Evolutionary conservation across 495 filamentous ascomycete species (phyloP), one percentile per base, ranked within the genome.

Genomic region (Astrothelium subdiscretum): DNA sequence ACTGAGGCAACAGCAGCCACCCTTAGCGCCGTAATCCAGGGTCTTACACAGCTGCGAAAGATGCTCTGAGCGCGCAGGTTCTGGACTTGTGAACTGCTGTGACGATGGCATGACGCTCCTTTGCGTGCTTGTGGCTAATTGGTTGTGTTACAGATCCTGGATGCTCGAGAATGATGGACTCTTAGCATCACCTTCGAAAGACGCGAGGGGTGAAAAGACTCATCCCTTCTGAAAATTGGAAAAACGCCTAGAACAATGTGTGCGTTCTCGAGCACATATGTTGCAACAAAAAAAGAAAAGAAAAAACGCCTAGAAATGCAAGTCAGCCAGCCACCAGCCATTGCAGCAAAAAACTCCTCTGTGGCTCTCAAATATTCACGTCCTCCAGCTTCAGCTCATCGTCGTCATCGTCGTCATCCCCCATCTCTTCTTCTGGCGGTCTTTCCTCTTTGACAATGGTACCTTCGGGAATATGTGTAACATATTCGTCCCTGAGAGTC

Each of bases 401-500:
- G 12, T 71, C 69, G 32, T 59, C 63, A 40, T 60, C 63, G 8
- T 38, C 29, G n/a, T 62, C 59, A 18, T 62, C 63, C 8, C 52
- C 65, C 24, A 35, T 42, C 31, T 32, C 59, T 20, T 27, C 42
- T 18, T 66, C 67, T 12, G 62, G 59, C 11, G 68, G 59, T 6
- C 24, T 32, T 10, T 57, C 61, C 32, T 52, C 42, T 12, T 48
- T 51, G 20, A 59, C 40, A n/a, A 13, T 54, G 24, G 18, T 32
- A 8, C 32, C 68, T 61, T 70, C 71, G 62, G 84, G 80, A 38
- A 81, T 80, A 62, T 81, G 80, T 64, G 81, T 75, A 63, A 76
- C 77, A 59, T 88, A 86, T 66, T 92, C 90, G 12, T 83, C 79
- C 70, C 87, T 91, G 32, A 97, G 74, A 61, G 85, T 85, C 85